phyloP scores from a whole-genome alignment of 768 basidiomycete genomes.

The Boletus subcaerulescens region DNA sequence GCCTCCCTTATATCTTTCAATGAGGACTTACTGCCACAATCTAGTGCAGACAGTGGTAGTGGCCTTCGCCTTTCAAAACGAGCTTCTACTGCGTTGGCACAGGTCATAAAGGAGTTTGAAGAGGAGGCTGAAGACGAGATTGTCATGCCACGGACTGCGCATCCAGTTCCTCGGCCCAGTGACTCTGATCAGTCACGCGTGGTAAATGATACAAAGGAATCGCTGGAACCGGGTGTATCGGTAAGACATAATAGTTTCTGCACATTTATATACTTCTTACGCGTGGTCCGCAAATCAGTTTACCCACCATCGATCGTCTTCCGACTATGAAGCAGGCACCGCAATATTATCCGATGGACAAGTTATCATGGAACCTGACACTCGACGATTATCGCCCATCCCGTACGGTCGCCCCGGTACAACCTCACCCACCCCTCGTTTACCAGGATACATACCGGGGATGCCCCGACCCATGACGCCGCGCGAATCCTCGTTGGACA shows the following conservation, averaged over 20 bases:
- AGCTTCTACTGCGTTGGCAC: conserved; percentile 71
- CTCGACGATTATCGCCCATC: conserved; percentile 57
- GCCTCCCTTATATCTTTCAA: conserved; percentile 40
- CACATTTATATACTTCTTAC: conserved; percentile 20
- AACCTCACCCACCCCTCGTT: conserved; percentile 47
- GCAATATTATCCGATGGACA: conserved; percentile 69
- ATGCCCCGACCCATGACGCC: conserved; percentile 93
- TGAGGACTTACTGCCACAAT: conserved; percentile 25
- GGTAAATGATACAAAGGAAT: conserved; percentile 18
- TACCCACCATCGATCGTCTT: conserved; percentile 34
- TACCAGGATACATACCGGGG: conserved; percentile 86
- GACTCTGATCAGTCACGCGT: conserved; percentile 26
- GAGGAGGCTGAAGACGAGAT: conserved; percentile 74
- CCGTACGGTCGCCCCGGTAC: conserved; percentile 51
- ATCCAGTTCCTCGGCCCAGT: conserved; percentile 40
- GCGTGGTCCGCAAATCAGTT: conserved; percentile 12
- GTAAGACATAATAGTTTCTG: conserved; percentile 20
- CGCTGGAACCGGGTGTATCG: conserved; percentile 17
- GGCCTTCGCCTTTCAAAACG: conserved; percentile 40
- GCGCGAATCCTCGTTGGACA: conserved; percentile 60
- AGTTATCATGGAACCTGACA: conserved; percentile 44
- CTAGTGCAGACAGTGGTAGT: conserved; percentile 11
- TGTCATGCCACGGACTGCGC: conserved; percentile 62
- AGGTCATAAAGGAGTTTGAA: conserved; percentile 76
- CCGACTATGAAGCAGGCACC: conserved; percentile 59